Evolutionary conservation across 2,329 filamentous ascomycete species (phyloP).

Genomic region (Elsinoe batatas): DNA sequence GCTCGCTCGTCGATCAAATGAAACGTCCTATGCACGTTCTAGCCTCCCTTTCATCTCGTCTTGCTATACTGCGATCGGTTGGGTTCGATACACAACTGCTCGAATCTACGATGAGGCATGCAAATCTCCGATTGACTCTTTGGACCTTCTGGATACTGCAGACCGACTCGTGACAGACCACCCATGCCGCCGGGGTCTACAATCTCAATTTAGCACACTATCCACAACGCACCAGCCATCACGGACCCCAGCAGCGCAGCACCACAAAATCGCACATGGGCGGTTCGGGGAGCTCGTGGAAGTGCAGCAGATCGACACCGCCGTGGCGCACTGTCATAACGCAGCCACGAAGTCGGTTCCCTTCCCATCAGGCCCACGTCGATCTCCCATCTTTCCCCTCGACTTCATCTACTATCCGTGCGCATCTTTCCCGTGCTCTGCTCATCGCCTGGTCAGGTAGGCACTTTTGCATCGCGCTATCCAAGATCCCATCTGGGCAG

Average conservation of each 20-base stretch:
- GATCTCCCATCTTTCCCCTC: constrained; percentile 1
- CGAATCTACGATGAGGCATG: neutral
- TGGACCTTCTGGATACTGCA: neutral
- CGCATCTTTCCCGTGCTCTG: neutral
- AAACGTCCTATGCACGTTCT: constrained; percentile 9
- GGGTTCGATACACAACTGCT: neutral
- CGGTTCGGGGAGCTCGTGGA: constrained; percentile 8
- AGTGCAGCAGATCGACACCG: constrained; percentile 4
- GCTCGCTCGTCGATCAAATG: constrained; percentile 8
- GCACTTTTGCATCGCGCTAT: neutral
- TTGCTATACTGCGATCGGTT: neutral
- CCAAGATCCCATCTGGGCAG: constrained; percentile 3
- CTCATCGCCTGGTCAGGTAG: constrained; percentile 4
- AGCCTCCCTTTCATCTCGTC: constrained; percentile 9
- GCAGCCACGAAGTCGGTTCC: neutral
- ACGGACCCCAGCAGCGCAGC: neutral
- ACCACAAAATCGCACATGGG: neutral
- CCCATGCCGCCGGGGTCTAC: neutral
- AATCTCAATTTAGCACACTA: constrained; percentile 5
- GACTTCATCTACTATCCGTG: neutral
- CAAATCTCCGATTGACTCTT: neutral
- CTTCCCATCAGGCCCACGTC: neutral
- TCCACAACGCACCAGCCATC: neutral
- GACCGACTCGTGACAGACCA: neutral
- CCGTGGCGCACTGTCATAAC: constrained; percentile 8